Evolutionary conservation across 1,139 yeast species (phyloP).

Genomic region (Kluyveromyces sp.): DNA sequence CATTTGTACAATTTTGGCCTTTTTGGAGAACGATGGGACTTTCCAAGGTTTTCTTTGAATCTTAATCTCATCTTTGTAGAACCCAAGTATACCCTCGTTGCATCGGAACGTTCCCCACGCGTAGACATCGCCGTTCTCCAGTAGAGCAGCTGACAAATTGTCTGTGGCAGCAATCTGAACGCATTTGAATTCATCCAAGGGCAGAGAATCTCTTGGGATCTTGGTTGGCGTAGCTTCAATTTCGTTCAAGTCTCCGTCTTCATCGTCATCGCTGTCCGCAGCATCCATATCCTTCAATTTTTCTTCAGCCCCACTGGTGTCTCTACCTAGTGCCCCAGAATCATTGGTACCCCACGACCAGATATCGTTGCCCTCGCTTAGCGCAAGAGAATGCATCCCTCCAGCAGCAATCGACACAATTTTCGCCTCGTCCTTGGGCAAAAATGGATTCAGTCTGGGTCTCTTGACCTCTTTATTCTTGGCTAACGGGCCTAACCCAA

Average conservation of each 20-base stretch:
- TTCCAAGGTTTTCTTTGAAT: conserved; percentile 64
- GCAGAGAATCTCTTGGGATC: conserved; percentile 49
- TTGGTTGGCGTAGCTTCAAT: conserved; percentile 80
- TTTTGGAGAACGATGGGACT: conserved; percentile 41
- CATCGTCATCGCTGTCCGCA: conserved; percentile 50
- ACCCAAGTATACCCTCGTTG: conserved; percentile 83
- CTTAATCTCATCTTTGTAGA: conserved; percentile 55
- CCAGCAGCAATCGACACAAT: conserved; percentile 88
- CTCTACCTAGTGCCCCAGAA: conserved; percentile 87
- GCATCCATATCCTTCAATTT: conserved; percentile 58
- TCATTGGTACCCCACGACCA: conserved; percentile 99
- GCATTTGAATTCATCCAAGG: conserved; percentile 41
- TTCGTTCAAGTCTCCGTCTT: conserved; percentile 78
- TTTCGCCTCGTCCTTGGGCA: conserved; percentile 53
- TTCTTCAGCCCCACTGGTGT: conserved; percentile 57
- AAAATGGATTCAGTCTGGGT: conserved; percentile 80
- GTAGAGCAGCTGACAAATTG: conserved; percentile 73
- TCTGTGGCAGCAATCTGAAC: conserved; percentile 92
- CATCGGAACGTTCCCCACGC: conserved; percentile 98
- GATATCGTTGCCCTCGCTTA: conserved; percentile 62
- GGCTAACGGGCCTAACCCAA: conserved; percentile 88
- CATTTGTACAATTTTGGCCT: conserved; percentile 70
- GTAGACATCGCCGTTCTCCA: conserved; percentile 78
- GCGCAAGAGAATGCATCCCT: conserved; percentile 87
- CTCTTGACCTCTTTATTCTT: conserved; percentile 88